Evolutionary conservation across 2,329 filamentous ascomycete genomes (phyloP).

Genomic region (Trichoderma atroviride): DNA sequence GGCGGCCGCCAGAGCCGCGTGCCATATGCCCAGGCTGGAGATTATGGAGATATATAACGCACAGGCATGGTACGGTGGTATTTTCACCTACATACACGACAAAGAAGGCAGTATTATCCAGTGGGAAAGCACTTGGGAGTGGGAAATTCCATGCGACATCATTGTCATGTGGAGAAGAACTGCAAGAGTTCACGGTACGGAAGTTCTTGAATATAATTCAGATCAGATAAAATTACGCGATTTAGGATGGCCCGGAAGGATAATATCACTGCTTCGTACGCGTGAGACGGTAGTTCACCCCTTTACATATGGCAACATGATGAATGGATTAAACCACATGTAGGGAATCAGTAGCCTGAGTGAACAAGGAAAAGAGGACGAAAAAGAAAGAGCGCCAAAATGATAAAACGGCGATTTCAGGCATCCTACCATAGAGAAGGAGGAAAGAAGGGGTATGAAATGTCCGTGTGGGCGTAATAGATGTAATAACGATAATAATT

Average conservation of each 20-base stretch:
- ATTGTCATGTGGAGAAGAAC: background rate
- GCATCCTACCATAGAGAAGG: too few relatives aligned
- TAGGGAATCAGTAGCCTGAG: background rate
- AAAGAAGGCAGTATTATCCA: background rate
- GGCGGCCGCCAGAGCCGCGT: background rate
- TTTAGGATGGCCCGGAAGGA: background rate
- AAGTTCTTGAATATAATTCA: background rate
- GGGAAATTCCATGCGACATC: background rate
- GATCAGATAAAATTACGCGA: background rate
- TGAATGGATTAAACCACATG: background rate
- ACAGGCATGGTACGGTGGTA: background rate
- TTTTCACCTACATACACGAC: slow-evolving; percentile 3
- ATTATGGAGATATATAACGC: slow-evolving; percentile 5
- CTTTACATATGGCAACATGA: slow-evolving; percentile 7
- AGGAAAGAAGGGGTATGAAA: too few relatives aligned
- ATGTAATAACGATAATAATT: too few relatives aligned
- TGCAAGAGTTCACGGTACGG: background rate
- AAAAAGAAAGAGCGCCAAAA: too few relatives aligned
- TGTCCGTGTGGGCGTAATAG: too few relatives aligned
- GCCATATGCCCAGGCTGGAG: background rate
- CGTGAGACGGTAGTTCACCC: background rate
- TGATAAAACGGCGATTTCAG: too few relatives aligned
- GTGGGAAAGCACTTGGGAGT: slow-evolving; percentile 6
- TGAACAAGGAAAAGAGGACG: too few relatives aligned
- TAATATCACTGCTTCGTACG: background rate